Percentiles rank a stretch among this genome's conserved stretches.
phyloP scores from a whole-genome alignment of 2,329 filamentous ascomycete genomes.

The Emydomyces testavorans region DNA sequence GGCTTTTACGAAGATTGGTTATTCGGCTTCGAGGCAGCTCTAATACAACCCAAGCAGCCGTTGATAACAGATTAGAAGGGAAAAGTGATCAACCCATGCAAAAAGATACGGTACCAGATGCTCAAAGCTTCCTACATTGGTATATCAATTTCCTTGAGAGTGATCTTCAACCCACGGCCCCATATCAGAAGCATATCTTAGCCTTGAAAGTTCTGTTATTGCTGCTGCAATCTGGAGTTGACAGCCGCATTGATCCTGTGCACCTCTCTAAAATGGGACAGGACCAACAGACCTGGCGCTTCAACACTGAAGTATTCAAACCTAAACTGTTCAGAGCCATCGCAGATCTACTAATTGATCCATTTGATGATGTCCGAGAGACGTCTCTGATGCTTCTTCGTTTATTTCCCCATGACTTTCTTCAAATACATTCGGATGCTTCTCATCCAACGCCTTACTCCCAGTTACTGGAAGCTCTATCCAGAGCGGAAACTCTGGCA shows the following conservation, averaged over 20 bases:
- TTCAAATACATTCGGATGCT: conserved; percentile 10
- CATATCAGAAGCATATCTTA: conserved; percentile 81
- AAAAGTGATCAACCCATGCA: neutral
- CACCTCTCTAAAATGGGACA: conserved; percentile 39
- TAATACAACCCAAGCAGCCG: neutral
- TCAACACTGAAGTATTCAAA: conserved; percentile 36
- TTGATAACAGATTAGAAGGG: neutral
- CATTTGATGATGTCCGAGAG: conserved; percentile 80
- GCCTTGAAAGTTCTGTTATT: conserved; percentile 59
- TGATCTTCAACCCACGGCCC: conserved; percentile 68
- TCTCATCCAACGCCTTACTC: neutral
- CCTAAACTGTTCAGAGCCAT: conserved; percentile 43
- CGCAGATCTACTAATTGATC: conserved; percentile 70
- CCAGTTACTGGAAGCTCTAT: conserved; percentile 25
- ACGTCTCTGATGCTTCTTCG: conserved; percentile 39
- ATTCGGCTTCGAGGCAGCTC: conserved; percentile 59
- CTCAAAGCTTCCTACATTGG: conserved; percentile 53
- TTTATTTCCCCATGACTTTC: conserved; percentile 25
- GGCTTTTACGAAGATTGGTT: conserved; percentile 62
- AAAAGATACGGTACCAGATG: neutral
- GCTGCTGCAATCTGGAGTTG: conserved; percentile 59
- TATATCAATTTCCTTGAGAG: conserved; percentile 59
- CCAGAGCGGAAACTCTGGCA: conserved; percentile 29
- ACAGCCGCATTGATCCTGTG: conserved; percentile 34
- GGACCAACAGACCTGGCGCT: conserved; percentile 41